A percentile compares a stretch with the other conserved stretches of the same genome.
Conservation (phyloP, 768 basidiomycete genomes). For the Pleurotus eryngii region DNA sequence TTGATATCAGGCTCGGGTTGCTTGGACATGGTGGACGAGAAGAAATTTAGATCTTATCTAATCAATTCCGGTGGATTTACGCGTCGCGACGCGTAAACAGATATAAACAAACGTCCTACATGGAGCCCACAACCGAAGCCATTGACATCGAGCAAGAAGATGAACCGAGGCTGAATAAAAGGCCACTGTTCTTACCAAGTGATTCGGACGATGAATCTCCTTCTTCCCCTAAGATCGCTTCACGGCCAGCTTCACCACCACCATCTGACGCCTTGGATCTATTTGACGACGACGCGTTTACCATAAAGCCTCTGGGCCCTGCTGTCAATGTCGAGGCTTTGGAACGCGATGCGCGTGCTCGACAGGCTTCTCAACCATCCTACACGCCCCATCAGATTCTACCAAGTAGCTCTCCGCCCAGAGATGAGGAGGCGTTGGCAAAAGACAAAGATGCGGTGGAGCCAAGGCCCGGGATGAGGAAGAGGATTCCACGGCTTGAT, state of each 20-base stretch:
- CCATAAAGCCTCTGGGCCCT: constrained; percentile 45
- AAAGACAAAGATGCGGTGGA: constrained; percentile 27
- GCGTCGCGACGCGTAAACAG: constrained; percentile 8
- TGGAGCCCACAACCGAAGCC: constrained; percentile 36
- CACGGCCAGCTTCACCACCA: neutral
- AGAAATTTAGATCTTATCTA: constrained; percentile 5
- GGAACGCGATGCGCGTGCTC: constrained; percentile 51
- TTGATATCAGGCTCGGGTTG: constrained; percentile 55
- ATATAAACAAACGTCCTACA: constrained; percentile 52
- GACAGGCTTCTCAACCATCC: constrained; percentile 47
- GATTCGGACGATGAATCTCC: constrained; percentile 51
- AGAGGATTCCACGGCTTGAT: constrained; percentile 61
- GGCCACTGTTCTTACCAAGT: constrained; percentile 51
- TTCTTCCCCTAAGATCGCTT: constrained; percentile 21
- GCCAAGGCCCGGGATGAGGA: constrained; percentile 32
- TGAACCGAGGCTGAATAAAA: constrained; percentile 15
- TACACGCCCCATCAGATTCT: constrained; percentile 29
- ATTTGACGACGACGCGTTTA: constrained; percentile 31
- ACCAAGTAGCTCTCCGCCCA: constrained; percentile 48
- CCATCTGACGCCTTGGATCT: neutral
- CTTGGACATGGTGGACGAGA: constrained; percentile 2
- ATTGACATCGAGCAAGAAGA: constrained; percentile 14
- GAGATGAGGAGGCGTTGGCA: constrained; percentile 27
- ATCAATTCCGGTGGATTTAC: neutral
- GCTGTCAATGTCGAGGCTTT: constrained; percentile 52